phyloP scores from a whole-genome alignment of 2,329 filamentous ascomycete genomes.

The Fusarium miscanthi region DNA sequence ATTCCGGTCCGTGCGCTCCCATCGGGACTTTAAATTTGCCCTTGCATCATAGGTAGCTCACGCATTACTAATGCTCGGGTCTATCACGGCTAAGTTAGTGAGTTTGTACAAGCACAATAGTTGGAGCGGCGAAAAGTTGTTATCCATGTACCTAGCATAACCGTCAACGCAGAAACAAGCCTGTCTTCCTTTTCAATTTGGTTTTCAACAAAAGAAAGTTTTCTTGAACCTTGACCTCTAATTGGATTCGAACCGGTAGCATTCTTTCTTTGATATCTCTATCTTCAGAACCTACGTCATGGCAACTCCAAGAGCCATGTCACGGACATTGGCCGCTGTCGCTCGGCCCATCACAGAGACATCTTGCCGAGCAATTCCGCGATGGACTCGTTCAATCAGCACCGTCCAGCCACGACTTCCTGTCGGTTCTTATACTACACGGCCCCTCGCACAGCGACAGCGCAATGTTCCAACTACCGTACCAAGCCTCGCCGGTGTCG shows the following conservation, averaged over 20 bases:
- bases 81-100: constrained; percentile 37
- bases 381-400: constrained; percentile 47
- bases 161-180: constrained; percentile 25
- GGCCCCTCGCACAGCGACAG: constrained; percentile 35
- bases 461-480: constrained; percentile 18
- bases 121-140: constrained; percentile 46
- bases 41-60: constrained; percentile 47
- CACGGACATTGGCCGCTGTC: constrained; percentile 41
- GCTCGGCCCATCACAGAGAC: constrained; percentile 38
- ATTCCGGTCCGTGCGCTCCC: constrained; percentile 17
- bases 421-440: constrained; percentile 32
- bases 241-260: not conserved
- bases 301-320: constrained; percentile 40
- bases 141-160: constrained; percentile 21
- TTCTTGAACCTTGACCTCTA: not conserved
- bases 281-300: constrained; percentile 28
- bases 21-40: constrained; percentile 9
- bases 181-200: constrained; percentile 4
- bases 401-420: constrained; percentile 38
- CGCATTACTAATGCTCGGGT: constrained; percentile 50
- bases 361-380: constrained; percentile 37
- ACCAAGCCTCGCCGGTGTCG: constrained; percentile 43
- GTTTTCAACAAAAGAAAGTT: not conserved
- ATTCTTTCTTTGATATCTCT: not conserved
- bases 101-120: constrained; percentile 23